Percentiles rank a stretch among this genome's conserved stretches.
Conservation (phyloP, 805 yeast species). For the Huiozyma naganishii region DNA sequence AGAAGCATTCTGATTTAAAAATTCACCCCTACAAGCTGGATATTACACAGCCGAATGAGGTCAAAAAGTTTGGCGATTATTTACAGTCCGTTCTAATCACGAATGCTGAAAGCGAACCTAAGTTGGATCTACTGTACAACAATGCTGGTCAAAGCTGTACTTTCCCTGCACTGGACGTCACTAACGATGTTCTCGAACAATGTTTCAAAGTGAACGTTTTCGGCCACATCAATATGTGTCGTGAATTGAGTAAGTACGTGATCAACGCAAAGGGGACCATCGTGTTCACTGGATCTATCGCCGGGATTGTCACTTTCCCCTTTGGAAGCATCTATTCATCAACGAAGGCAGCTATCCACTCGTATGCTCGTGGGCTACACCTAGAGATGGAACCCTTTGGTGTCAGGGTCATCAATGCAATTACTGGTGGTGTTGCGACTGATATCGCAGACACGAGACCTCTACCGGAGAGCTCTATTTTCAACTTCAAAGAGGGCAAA, state of each 20-base stretch:
- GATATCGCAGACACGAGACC: constrained; percentile 58
- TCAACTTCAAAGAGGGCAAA: constrained; percentile 39
- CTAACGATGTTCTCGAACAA: constrained; percentile 39
- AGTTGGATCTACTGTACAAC: constrained; percentile 53
- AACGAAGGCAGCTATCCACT: constrained; percentile 67
- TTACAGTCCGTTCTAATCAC: constrained; percentile 30
- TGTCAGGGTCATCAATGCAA: constrained; percentile 55
- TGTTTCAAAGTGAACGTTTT: constrained; percentile 58
- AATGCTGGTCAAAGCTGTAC: constrained; percentile 74
- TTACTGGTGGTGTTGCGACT: constrained; percentile 71
- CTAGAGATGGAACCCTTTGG: constrained; percentile 63
- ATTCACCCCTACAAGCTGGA: constrained; percentile 44
- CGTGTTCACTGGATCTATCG: constrained; percentile 64
- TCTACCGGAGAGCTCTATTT: constrained; percentile 46
- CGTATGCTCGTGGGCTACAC: constrained; percentile 51
- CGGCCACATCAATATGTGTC: constrained; percentile 54
- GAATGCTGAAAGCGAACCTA: constrained; percentile 26
- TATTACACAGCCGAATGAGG: constrained; percentile 42
- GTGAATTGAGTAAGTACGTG: constrained; percentile 45
- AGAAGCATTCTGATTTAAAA: constrained; percentile 23
- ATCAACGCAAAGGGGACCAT: constrained; percentile 60
- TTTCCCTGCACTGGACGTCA: constrained; percentile 57
- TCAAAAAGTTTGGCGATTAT: constrained; percentile 32
- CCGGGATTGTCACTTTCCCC: constrained; percentile 60
- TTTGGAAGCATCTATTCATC: constrained; percentile 57